A percentile compares a stretch with the other conserved stretches of the same genome.
Conservation (phyloP, 2,329 filamentous ascomycete species). For the Trichoderma aggressivum region DNA sequence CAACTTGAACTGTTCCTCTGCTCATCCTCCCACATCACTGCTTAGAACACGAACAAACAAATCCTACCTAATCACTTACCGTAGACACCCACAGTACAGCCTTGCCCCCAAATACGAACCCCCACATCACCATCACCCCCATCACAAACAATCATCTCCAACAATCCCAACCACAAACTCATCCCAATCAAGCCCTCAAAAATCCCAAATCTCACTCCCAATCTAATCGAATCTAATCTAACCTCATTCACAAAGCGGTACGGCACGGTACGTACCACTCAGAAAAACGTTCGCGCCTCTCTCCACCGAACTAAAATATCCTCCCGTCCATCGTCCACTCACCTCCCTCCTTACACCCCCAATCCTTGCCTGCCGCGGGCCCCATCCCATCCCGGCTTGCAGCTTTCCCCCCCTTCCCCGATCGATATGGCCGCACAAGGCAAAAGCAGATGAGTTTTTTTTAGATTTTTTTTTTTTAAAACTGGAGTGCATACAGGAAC, state of each 20-base stretch:
- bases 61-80: background rate
- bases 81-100: background rate
- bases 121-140: background rate
- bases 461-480: background rate
- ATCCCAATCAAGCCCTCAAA: background rate
- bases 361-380: background rate
- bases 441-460: background rate
- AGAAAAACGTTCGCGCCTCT: background rate
- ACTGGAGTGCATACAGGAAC: background rate
- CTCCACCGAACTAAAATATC: background rate
- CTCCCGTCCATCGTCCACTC: background rate
- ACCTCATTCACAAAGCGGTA: background rate
- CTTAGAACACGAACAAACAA: background rate
- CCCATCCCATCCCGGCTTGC: background rate
- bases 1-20: background rate
- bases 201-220: background rate
- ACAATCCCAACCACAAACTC: background rate
- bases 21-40: background rate
- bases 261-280: background rate
- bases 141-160: background rate
- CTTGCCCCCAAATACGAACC: background rate
- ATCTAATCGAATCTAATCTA: background rate
- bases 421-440: background rate
- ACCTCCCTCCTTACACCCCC: background rate
- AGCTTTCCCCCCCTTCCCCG: background rate